Evolutionary conservation across 2,329 filamentous ascomycete species (phyloP).

Genomic region (Pseudogymnoascus sp.): DNA sequence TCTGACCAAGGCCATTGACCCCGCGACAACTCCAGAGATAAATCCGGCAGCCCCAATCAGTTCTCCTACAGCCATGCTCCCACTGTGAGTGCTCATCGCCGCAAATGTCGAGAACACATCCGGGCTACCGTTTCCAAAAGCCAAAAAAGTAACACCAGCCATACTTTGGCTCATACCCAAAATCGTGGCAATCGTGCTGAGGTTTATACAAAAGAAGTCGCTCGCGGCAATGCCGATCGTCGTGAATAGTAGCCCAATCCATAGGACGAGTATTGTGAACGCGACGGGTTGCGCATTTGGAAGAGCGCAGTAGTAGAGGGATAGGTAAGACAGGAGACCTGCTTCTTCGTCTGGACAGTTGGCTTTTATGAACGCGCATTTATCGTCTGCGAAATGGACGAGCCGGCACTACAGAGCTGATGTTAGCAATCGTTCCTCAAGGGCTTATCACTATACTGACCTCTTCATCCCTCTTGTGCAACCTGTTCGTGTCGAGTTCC

Average conservation of each 20-base stretch:
- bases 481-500: conserved; percentile 17
- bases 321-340: conserved; percentile 79
- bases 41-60: conserved; percentile 91
- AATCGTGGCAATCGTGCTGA: conserved; percentile 83
- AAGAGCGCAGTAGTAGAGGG: conserved; percentile 82
- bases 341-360: conserved; percentile 87
- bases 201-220: conserved; percentile 96
- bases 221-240: conserved; percentile 97
- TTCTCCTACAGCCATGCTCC: conserved; percentile 93
- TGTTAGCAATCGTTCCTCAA: neutral
- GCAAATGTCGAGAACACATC: conserved; percentile 99
- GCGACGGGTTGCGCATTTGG: conserved; percentile 61
- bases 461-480: conserved; percentile 27
- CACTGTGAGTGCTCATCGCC: conserved; percentile 93
- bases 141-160: conserved; percentile 90
- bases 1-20: conserved; percentile 93
- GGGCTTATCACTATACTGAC: conserved; percentile 14
- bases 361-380: conserved; percentile 76
- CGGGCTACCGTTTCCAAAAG: conserved; percentile 94
- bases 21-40: conserved; percentile 92
- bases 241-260: conserved; percentile 85
- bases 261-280: conserved; percentile 69
- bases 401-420: conserved; percentile 54
- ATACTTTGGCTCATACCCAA: conserved; percentile 92
- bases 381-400: conserved; percentile 67